These are phyloP conservation scores for Talaromyces sp. DNA, from an alignment of 2,329 filamentous ascomycete genomes.

Conservation along the genomic window DNA sequence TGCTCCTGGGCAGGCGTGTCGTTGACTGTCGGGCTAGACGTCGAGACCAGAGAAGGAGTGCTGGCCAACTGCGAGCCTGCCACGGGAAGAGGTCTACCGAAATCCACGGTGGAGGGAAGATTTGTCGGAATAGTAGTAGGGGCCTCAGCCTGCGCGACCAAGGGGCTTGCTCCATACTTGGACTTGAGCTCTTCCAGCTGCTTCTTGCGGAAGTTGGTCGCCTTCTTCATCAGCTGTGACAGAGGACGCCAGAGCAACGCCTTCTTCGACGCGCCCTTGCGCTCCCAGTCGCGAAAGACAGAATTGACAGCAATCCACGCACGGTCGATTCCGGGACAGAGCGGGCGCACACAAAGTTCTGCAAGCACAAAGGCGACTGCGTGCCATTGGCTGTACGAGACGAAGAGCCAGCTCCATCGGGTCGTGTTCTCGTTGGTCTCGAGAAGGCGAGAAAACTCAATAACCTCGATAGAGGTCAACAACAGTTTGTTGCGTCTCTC, in stretches of 20 bases:
- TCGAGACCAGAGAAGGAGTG: neutral
- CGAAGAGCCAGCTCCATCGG: constrained; percentile 62
- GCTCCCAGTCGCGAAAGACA: constrained; percentile 34
- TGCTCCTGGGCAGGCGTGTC: neutral
- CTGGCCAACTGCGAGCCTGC: neutral
- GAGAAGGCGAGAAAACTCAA: constrained; percentile 63
- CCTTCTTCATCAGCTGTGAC: constrained; percentile 55
- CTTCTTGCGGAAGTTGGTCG: constrained; percentile 47
- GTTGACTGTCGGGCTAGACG: neutral
- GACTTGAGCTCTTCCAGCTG: constrained; percentile 30
- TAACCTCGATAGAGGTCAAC: constrained; percentile 65
- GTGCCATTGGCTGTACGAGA: constrained; percentile 61
- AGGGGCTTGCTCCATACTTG: neutral
- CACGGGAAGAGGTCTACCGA: neutral
- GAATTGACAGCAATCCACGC: constrained; percentile 54
- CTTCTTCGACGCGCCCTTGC: constrained; percentile 35
- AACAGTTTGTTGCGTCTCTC: constrained; percentile 65
- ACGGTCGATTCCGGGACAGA: constrained; percentile 52
- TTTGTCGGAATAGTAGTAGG: neutral
- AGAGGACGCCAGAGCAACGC: constrained; percentile 60
- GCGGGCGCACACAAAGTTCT: constrained; percentile 53
- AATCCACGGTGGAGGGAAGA: neutral
- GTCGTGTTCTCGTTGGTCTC: constrained; percentile 57
- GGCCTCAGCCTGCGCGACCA: neutral
- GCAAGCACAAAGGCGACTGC: constrained; percentile 56